Percentiles rank a stretch among this genome's conserved stretches.
phyloP scores from a whole-genome alignment of 2,329 filamentous ascomycete species.

The Scytalidium sp. region DNA sequence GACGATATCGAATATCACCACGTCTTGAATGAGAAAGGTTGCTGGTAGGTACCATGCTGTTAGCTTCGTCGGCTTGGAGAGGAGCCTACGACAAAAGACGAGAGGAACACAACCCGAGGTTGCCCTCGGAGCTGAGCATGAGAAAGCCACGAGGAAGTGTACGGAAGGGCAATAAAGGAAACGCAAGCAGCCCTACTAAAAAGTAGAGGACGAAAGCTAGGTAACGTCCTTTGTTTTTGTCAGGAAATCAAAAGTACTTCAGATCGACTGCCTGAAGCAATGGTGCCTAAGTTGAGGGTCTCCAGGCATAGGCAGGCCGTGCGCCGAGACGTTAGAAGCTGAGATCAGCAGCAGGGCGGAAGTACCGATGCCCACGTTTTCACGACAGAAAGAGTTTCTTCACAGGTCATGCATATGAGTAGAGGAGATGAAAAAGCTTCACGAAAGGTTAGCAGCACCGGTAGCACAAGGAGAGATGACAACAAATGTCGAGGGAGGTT shows the following conservation, averaged over 20 bases:
- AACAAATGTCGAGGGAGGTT: neutral
- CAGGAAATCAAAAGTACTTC: neutral
- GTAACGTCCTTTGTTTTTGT: neutral
- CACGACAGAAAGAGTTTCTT: too few species aligned
- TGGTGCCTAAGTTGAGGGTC: neutral
- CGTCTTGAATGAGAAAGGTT: conserved; percentile 11
- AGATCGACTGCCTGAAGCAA: neutral
- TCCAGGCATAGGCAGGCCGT: neutral
- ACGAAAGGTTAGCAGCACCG: too few species aligned
- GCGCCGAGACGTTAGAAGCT: neutral
- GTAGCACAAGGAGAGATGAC: neutral
- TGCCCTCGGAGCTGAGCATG: neutral
- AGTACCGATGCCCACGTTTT: neutral
- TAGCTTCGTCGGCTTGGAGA: conserved; percentile 20
- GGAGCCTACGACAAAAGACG: neutral
- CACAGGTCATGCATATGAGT: too few species aligned
- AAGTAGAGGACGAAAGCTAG: neutral
- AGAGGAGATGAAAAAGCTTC: too few species aligned
- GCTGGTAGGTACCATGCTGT: conserved; percentile 26
- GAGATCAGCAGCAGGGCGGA: neutral
- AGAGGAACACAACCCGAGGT: neutral
- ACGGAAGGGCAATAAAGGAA: neutral
- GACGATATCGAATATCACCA: conserved; percentile 7
- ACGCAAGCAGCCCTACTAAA: neutral
- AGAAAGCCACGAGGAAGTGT: neutral